Conservation (phyloP, 2,329 filamentous ascomycete genomes). For the Ceratocystis alfenasii region DNA sequence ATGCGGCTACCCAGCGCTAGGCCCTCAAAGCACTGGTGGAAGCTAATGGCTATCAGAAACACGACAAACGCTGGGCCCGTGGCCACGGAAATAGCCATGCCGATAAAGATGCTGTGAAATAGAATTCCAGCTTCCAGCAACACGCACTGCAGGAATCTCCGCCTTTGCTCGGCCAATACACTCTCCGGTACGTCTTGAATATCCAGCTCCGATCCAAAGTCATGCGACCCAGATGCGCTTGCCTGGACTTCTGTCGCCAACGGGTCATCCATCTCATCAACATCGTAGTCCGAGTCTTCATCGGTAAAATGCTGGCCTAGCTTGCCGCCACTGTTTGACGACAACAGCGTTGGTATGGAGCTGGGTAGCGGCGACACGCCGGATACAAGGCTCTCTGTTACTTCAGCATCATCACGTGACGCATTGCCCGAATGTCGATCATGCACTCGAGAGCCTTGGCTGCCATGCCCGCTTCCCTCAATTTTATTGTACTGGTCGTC, state of each 20-base stretch:
- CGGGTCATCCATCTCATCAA: constrained; percentile 44
- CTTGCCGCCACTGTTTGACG: constrained; percentile 25
- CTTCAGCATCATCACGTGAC: constrained; percentile 40
- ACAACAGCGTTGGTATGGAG: constrained; percentile 32
- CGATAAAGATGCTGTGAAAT: constrained; percentile 77
- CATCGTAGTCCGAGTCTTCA: constrained; percentile 41
- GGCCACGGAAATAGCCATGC: constrained; percentile 73
- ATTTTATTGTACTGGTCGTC: constrained; percentile 26
- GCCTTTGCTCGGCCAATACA: constrained; percentile 46
- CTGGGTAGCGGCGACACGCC: constrained; percentile 47
- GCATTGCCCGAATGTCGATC: constrained; percentile 38
- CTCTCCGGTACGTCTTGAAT: constrained; percentile 21
- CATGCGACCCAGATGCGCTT: constrained; percentile 25
- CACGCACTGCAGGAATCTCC: constrained; percentile 63
- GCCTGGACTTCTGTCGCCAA: constrained; percentile 23
- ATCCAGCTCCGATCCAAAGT: constrained; percentile 24
- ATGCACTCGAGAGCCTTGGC: constrained; percentile 25
- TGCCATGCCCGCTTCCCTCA: not conserved
- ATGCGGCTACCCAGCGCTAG: constrained; percentile 66
- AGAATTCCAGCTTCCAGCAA: constrained; percentile 73
- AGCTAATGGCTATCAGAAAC: constrained; percentile 67
- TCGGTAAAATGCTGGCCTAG: constrained; percentile 23
- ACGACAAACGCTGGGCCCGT: constrained; percentile 69
- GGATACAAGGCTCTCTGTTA: constrained; percentile 44
- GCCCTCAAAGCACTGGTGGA: constrained; percentile 82